Conservation (phyloP, 352 stramenopile genomes). For the Pythium graminicola region DNA sequence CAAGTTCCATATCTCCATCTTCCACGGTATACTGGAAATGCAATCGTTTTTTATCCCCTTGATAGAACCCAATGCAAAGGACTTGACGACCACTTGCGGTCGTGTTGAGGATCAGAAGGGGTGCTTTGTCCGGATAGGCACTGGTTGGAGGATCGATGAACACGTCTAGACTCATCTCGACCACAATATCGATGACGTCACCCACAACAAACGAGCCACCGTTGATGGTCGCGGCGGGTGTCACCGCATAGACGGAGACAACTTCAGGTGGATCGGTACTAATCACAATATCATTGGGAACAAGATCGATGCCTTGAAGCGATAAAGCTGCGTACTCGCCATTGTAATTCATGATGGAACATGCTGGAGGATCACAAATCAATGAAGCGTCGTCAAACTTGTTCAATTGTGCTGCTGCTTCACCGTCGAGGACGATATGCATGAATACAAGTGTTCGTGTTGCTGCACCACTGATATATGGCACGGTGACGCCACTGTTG, state of each 20-base stretch:
- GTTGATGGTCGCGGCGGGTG: constrained; percentile 46
- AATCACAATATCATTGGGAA: constrained; percentile 46
- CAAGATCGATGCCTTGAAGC: constrained; percentile 35
- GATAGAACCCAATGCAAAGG: constrained; percentile 53
- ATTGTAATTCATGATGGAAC: constrained; percentile 72
- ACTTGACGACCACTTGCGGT: constrained; percentile 35
- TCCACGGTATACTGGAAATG: constrained; percentile 71
- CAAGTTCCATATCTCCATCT: constrained; percentile 36
- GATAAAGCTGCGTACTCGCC: constrained; percentile 29
- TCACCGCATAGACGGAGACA: constrained; percentile 56
- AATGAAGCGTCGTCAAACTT: constrained; percentile 52
- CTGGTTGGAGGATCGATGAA: constrained; percentile 71
- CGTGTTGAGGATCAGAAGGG: constrained; percentile 59
- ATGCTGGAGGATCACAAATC: constrained; percentile 34
- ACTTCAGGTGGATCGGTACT: constrained; percentile 52
- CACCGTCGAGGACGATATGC: constrained; percentile 53
- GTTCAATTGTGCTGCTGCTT: constrained; percentile 37
- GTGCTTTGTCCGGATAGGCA: constrained; percentile 66
- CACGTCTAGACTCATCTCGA: constrained; percentile 67
- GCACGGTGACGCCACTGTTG: constrained; percentile 47
- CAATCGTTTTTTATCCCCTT: constrained; percentile 45
- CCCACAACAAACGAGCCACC: constrained; percentile 63
- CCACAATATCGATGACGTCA: constrained; percentile 70
- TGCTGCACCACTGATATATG: constrained; percentile 48
- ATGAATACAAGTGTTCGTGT: constrained; percentile 57